A percentile compares a stretch with the other conserved stretches of the same genome.
Evolutionary conservation across 176 grass and related monocot genomes (phyloP).

Genomic region (Rhipidocladum racemiflorum): DNA sequence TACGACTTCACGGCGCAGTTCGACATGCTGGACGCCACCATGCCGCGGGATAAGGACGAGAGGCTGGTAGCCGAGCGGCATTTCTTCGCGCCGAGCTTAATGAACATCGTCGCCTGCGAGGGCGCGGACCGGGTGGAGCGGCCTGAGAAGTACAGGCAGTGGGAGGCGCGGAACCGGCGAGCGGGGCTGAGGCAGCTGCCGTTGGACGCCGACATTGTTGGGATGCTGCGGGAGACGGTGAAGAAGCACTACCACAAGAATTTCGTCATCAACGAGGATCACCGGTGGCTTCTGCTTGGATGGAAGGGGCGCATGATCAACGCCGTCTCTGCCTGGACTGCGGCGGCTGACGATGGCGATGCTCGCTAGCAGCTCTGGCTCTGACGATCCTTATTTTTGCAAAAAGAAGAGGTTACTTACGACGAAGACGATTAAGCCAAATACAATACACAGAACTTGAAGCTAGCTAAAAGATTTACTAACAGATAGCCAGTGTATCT

Average conservation of each 20-base stretch:
- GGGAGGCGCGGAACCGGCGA: slow-evolving; percentile 43
- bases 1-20: slow-evolving; percentile 41
- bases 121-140: slow-evolving; percentile 44
- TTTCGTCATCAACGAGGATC: slow-evolving; percentile 45
- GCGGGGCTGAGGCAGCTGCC: slow-evolving; percentile 48
- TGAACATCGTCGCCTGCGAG: slow-evolving; percentile 52
- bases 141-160: slow-evolving; percentile 49
- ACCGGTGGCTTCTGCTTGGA: slow-evolving; percentile 48
- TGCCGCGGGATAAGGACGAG: slow-evolving; percentile 26
- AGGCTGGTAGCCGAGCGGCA: slow-evolving; percentile 33
- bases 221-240: slow-evolving; percentile 25
- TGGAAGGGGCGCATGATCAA: slow-evolving; percentile 48
- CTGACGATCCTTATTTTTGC: too few relatives aligned
- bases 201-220: slow-evolving; percentile 24
- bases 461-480: too few relatives aligned
- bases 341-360: background rate
- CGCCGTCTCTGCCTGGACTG: slow-evolving; percentile 37
- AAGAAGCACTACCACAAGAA: slow-evolving; percentile 42
- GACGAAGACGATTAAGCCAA: too few relatives aligned
- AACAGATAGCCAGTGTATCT: background rate
- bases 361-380: background rate
- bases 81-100: slow-evolving; percentile 26
- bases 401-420: too few relatives aligned
- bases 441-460: too few relatives aligned
- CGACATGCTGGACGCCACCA: slow-evolving; percentile 46